Conservation (phyloP, 2,329 filamentous ascomycete genomes). For the Sporothrix curviconia region DNA sequence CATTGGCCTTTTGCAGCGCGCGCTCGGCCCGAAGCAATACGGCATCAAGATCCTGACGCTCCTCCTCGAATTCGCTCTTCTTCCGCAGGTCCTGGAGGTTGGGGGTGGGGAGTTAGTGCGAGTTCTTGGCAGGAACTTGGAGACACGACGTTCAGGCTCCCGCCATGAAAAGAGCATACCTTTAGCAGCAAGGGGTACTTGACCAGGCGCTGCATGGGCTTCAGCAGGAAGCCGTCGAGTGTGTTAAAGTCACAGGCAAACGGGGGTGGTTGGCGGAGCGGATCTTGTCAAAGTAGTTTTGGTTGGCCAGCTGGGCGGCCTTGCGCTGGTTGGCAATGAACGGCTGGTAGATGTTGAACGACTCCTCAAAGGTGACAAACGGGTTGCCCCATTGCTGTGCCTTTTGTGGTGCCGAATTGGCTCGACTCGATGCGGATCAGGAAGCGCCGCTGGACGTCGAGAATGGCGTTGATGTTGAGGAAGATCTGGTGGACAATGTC, state of each 20-base stretch:
- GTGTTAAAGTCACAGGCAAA: slow-evolving; percentile 85
- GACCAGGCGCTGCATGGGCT: slow-evolving; percentile 90
- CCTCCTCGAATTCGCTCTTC: slow-evolving; percentile 68
- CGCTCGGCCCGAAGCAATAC: slow-evolving; percentile 77
- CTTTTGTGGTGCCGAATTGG: slow-evolving; percentile 70
- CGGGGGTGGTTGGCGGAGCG: slow-evolving; percentile 62
- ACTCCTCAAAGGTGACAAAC: slow-evolving; percentile 76
- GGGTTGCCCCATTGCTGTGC: slow-evolving; percentile 92
- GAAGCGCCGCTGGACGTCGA: slow-evolving; percentile 93
- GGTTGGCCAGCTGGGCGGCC: slow-evolving; percentile 77
- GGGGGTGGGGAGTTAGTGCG: too few species aligned
- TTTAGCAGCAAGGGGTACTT: slow-evolving; percentile 90
- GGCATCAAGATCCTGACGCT: slow-evolving; percentile 63
- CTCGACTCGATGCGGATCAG: slow-evolving; percentile 93
- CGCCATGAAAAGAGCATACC: too few species aligned
- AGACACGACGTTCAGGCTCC: too few species aligned
- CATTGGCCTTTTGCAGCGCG: slow-evolving; percentile 78
- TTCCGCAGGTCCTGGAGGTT: slow-evolving; percentile 85
- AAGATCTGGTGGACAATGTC: slow-evolving; percentile 93
- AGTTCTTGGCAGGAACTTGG: too few species aligned
- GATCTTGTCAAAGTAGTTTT: slow-evolving; percentile 82
- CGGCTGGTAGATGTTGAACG: slow-evolving; percentile 88
- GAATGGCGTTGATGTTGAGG: slow-evolving; percentile 86
- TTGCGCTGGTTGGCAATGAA: slow-evolving; percentile 96
- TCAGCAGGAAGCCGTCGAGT: slow-evolving; percentile 85